Percentiles rank a stretch among this genome's conserved stretches.
These are phyloP conservation scores for Dothideomycetes sp. DNA, from an alignment of 2,329 filamentous ascomycete genomes.

Conservation along the genomic window DNA sequence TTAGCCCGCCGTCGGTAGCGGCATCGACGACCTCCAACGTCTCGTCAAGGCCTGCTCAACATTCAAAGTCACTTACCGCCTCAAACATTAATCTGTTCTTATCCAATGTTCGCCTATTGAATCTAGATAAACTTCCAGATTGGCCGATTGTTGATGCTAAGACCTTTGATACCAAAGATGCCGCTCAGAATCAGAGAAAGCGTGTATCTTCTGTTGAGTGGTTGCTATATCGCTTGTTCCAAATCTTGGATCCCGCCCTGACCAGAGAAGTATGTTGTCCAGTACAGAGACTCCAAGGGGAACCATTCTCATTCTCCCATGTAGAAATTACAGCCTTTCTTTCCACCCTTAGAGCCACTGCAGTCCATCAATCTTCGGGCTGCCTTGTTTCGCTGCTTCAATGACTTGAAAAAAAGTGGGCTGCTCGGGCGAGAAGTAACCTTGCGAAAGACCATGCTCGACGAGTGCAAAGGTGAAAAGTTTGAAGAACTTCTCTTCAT, in stretches of 20 bases:
- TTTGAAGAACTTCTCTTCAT: constrained; percentile 75
- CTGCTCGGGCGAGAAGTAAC: constrained; percentile 68
- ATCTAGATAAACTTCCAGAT: constrained; percentile 63
- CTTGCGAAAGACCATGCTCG: constrained; percentile 86
- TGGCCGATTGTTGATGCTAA: constrained; percentile 67
- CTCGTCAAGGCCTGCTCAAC: constrained; percentile 1
- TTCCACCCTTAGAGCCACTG: constrained; percentile 78
- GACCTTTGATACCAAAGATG: constrained; percentile 58
- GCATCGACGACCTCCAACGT: constrained; percentile 5
- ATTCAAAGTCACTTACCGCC: constrained; percentile 18
- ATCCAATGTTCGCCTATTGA: constrained; percentile 71
- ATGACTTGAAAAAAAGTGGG: constrained; percentile 80
- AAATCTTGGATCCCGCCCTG: constrained; percentile 68
- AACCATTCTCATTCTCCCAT: background rate
- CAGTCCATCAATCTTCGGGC: constrained; percentile 85
- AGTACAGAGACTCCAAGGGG: no score
- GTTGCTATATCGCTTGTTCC: constrained; percentile 79
- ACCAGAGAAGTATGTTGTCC: constrained; percentile 51
- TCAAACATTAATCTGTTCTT: constrained; percentile 58
- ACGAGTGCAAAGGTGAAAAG: constrained; percentile 87
- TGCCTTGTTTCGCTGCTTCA: constrained; percentile 68
- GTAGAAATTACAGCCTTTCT: constrained; percentile 81
- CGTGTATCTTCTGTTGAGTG: constrained; percentile 78
- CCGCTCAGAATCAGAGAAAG: constrained; percentile 65
- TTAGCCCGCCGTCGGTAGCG: constrained; percentile 8